These are phyloP conservation scores for Trametes meyenii DNA, from an alignment of 768 basidiomycete genomes.

Conservation along the genomic window DNA sequence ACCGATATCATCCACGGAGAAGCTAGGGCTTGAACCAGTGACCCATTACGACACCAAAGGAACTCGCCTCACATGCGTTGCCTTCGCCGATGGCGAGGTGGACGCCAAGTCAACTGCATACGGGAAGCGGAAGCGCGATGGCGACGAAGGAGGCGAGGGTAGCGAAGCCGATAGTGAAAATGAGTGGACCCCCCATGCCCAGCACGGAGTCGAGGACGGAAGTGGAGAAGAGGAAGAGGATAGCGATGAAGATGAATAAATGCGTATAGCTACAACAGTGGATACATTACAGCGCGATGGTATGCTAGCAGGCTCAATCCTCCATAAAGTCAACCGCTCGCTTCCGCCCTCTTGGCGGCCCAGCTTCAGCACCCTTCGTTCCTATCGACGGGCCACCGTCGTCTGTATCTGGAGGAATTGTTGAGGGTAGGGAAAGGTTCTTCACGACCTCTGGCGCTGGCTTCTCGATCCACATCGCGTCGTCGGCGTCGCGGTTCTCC, in stretches of 20 bases:
- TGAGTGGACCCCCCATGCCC: conserved; percentile 32
- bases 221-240: conserved; percentile 32
- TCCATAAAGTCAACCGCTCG: conserved; percentile 32
- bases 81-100: conserved; percentile 54
- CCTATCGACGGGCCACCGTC: not conserved
- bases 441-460: conserved; percentile 54
- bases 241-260: conserved; percentile 37
- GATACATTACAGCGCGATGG: conserved; percentile 6
- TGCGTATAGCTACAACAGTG: conserved; percentile 20
- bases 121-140: conserved; percentile 42
- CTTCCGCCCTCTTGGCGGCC: conserved; percentile 25
- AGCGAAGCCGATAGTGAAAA: conserved; percentile 39
- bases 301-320: conserved; percentile 7
- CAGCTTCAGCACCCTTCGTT: not conserved
- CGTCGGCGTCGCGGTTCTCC: conserved; percentile 42
- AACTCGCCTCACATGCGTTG: conserved; percentile 77
- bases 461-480: conserved; percentile 73
- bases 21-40: conserved; percentile 52
- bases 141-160: conserved; percentile 35
- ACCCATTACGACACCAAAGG: conserved; percentile 83
- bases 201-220: conserved; percentile 28
- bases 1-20: conserved; percentile 34
- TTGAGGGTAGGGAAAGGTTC: conserved; percentile 33
- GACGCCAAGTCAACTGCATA: conserved; percentile 24
- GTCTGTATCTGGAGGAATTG: not conserved